Evolutionary conservation across 1,139 yeast species (phyloP).

Genomic region (Taiozyma sp.): DNA sequence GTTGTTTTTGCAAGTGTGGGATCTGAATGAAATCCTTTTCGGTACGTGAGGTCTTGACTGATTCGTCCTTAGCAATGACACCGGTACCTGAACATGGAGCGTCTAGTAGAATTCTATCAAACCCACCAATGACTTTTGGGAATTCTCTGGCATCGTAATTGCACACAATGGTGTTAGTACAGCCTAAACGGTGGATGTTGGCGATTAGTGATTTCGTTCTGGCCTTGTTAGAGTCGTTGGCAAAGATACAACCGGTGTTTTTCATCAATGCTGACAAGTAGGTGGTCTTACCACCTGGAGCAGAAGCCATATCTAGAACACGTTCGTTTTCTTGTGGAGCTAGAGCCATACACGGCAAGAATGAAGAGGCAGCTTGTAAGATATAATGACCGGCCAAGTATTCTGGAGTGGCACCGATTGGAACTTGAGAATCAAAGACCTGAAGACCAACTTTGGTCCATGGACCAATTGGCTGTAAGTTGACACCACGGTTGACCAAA

Average conservation of each 20-base stretch:
- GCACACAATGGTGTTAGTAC: slow-evolving; percentile 94
- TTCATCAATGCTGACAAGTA: slow-evolving; percentile 96
- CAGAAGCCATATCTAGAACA: slow-evolving; percentile 97
- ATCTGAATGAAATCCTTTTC: slow-evolving; percentile 96
- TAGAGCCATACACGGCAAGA: slow-evolving; percentile 95
- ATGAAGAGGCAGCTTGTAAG: slow-evolving; percentile 97
- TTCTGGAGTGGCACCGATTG: slow-evolving; percentile 99
- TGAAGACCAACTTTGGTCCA: slow-evolving; percentile 99
- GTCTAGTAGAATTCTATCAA: slow-evolving; percentile 90
- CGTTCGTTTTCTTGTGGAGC: slow-evolving; percentile 96
- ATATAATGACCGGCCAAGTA: slow-evolving; percentile 97
- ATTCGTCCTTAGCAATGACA: slow-evolving; percentile 96
- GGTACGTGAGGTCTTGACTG: slow-evolving; percentile 89
- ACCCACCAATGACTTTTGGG: slow-evolving; percentile 97
- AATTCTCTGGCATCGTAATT: slow-evolving; percentile 98
- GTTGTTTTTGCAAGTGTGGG: slow-evolving; percentile 94
- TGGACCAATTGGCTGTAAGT: slow-evolving; percentile 91
- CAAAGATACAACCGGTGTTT: slow-evolving; percentile 95
- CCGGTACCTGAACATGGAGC: slow-evolving; percentile 99
- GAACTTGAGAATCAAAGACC: slow-evolving; percentile 96
- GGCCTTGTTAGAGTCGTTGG: slow-evolving; percentile 94
- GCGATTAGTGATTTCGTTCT: slow-evolving; percentile 96
- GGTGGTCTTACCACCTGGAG: slow-evolving; percentile 99
- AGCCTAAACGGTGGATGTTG: slow-evolving; percentile 94
- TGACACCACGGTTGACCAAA: slow-evolving; percentile 93